Evolutionary conservation across 1,139 yeast genomes (phyloP), one percentile per base, ranked within the genome.

Genomic region (Spathaspora sp.): DNA sequence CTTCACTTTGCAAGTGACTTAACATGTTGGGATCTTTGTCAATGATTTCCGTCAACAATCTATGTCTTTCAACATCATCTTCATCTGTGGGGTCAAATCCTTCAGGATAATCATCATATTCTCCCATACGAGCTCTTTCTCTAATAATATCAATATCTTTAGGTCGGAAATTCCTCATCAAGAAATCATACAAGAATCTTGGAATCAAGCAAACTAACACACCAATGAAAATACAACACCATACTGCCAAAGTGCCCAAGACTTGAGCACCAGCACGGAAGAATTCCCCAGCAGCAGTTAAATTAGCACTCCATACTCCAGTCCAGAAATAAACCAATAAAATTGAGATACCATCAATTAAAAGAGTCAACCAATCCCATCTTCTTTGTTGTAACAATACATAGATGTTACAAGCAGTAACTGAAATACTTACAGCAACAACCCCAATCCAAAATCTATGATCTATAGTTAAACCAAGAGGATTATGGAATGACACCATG

Each of bases 21-120:
- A 72, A 59, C 11, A 68, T 56, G 26, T 64, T 65, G 2, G 76
- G 75, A 45, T 70, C 71, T 7, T 58, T 59, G 13, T 66, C 64
- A 39, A 68, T 67, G 24, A 73, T 60, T 41, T 67, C 65, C 17
- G 60, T 64, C 43, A 74, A 58, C 18, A 74, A 55, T 55, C 79
- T 56, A 62, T 74, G 69, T 60, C 67, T 62, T 55, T 74, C 74
- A 47, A 76, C 64, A 65, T 75, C 75, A 56, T 68, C 71, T 17
- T 62, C 53, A 60, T 78, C 71, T n/a, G 86, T 81, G 29, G 86
- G 86, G 60, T 81, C 86, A 56, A 74, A 81, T 16, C 80, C 81
- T 23, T 60, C 64, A 4, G 82, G 83, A 56, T 76, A 81, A 37
- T 69, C 72, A 44, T 69, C 74, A 58, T 65, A 80, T 42, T 63